Evolutionary conservation across 2,329 filamentous ascomycete species (phyloP), one percentile per base, ranked within the genome.

Genomic region (Colletotrichum endophyticum): DNA sequence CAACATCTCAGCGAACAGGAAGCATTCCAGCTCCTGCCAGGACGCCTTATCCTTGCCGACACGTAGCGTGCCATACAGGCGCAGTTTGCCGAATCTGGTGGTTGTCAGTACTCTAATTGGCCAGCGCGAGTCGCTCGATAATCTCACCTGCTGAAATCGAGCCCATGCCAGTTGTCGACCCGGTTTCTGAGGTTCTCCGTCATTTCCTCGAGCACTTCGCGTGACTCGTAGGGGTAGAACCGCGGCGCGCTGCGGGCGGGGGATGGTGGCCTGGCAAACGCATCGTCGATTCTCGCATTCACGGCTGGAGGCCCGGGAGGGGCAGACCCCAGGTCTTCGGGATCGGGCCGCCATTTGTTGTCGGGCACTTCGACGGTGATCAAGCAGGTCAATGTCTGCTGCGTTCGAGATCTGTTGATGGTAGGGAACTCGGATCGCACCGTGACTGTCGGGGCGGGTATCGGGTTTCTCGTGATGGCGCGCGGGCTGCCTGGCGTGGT

Each of bases 161-260:
- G 89, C 0, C 97, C 96, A 83, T 99, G 97, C 97, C 97, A 99
- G 80, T 99, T 98, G 81, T 99, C 97, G 13, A 99, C 97, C n/a
- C 96, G 93, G 62, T 88, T 92, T 74, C 95, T 93, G 75, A 99
- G 87, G 78, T 93, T 95, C 81, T 98, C 95, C 0, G 96, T 98
- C 82, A 97, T 94, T 79, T 96, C 93, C 71, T 97, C 94, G 73
- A 99, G 84, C 7, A 93, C 92, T 80, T 96, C 94, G 4, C 92
- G 89, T 4, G 95, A 91, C 83, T 98, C 95, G 79, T 95, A 95
- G 1, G 94, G 94, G 76, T 91, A 90, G 78, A 94, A 92, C 3
- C 91, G 89, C 11, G 92, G 89, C 32, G 88, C 88, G 74, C 86
- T 91, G 69, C 87, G 89, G 59, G 87, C 87, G 6, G 93, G 92